A percentile compares a stretch with the other conserved stretches of the same genome.
Conservation (phyloP, 2,329 filamentous ascomycete species). For the Cercospora beticola region DNA sequence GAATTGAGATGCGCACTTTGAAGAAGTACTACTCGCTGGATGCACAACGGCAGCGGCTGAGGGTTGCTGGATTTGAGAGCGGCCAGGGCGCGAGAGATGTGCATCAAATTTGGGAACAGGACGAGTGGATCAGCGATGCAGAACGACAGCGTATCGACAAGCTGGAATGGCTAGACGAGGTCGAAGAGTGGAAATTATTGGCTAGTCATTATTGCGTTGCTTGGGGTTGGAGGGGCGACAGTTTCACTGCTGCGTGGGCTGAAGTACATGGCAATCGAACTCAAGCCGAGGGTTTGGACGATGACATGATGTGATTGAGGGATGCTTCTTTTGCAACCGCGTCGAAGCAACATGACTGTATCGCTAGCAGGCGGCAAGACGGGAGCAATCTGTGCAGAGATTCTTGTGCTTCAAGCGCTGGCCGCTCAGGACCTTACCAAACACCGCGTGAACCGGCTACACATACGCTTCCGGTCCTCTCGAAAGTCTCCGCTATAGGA, state of each 20-base stretch:
- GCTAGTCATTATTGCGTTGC: slow-evolving; percentile 85
- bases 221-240: slow-evolving; percentile 72
- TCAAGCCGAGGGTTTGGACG: slow-evolving; percentile 21
- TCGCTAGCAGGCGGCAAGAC: background rate
- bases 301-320: slow-evolving; percentile 16
- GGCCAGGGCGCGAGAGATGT: slow-evolving; percentile 61
- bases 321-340: background rate
- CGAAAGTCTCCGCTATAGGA: background rate
- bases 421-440: background rate
- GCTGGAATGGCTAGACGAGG: slow-evolving; percentile 87
- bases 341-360: background rate
- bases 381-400: background rate
- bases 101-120: slow-evolving; percentile 64
- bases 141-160: slow-evolving; percentile 79
- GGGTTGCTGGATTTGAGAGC: slow-evolving; percentile 62
- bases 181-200: slow-evolving; percentile 89
- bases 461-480: background rate
- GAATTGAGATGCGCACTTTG: slow-evolving; percentile 82
- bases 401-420: background rate
- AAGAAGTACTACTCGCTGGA: slow-evolving; percentile 66
- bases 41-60: slow-evolving; percentile 68
- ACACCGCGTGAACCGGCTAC: background rate
- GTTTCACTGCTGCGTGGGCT: slow-evolving; percentile 29
- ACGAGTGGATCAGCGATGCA: slow-evolving; percentile 64
- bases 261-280: slow-evolving; percentile 26